Percentiles rank a stretch among this genome's conserved stretches.
These are phyloP conservation scores for Cryoendolithus antarcticus DNA, from an alignment of 2,329 filamentous ascomycete genomes.

Conservation along the genomic window DNA sequence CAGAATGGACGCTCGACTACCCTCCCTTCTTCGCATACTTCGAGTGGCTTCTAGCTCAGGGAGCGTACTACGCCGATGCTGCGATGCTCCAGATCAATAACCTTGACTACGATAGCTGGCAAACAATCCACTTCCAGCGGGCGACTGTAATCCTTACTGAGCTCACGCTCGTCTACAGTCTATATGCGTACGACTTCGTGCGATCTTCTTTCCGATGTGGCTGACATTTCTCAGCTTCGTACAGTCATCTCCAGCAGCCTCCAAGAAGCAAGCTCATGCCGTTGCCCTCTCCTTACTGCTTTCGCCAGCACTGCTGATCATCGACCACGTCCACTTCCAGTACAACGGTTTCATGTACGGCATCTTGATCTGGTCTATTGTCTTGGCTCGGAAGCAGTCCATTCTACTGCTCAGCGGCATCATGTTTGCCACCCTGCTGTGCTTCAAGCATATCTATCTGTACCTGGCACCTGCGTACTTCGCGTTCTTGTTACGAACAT, in stretches of 20 bases:
- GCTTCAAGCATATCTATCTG: conserved; percentile 96
- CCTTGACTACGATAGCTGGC: conserved; percentile 79
- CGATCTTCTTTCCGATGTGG: background rate
- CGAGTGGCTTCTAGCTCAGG: conserved; percentile 81
- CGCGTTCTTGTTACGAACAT: conserved; percentile 76
- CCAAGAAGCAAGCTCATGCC: conserved; percentile 69
- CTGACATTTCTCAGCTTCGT: conserved; percentile 48
- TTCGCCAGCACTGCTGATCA: conserved; percentile 86
- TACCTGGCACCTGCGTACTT: conserved; percentile 96
- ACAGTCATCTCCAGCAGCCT: conserved; percentile 51
- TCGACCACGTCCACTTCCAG: conserved; percentile 97
- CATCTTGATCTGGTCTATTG: conserved; percentile 72
- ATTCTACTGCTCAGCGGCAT: conserved; percentile 68
- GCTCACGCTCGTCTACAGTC: conserved; percentile 67
- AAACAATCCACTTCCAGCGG: conserved; percentile 87
- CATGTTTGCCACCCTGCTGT: conserved; percentile 72
- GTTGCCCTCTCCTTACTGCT: conserved; percentile 80
- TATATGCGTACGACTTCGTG: conserved; percentile 51
- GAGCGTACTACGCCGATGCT: conserved; percentile 64
- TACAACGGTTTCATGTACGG: conserved; percentile 98
- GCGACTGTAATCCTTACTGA: conserved; percentile 79
- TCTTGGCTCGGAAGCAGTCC: conserved; percentile 63
- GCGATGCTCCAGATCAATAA: conserved; percentile 72
- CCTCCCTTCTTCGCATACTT: conserved; percentile 97
- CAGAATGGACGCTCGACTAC: conserved; percentile 99